Percentiles rank a stretch among this genome's conserved stretches.
Conservation (phyloP, 441 rosid genomes). For the Kokia cookei region DNA sequence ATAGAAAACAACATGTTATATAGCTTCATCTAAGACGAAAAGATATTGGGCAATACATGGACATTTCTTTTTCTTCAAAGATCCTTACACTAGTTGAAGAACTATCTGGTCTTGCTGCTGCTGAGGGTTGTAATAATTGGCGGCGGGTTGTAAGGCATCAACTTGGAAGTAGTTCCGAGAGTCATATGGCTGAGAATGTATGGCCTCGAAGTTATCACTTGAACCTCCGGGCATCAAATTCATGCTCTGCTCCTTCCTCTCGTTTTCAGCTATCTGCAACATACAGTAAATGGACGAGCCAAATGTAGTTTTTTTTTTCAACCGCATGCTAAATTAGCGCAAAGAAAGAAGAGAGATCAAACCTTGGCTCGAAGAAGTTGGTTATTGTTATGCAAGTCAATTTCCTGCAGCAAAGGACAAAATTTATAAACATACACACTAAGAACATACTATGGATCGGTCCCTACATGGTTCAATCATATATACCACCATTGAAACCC, state of each 20-base stretch:
- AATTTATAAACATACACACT: not conserved
- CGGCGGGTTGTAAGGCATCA: constrained; percentile 63
- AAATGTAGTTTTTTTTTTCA: too few species aligned
- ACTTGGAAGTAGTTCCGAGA: constrained; percentile 77
- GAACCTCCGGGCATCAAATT: constrained; percentile 75
- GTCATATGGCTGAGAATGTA: constrained; percentile 66
- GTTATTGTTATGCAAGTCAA: constrained; percentile 69
- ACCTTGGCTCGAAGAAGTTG: constrained; percentile 76
- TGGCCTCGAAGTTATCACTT: constrained; percentile 36
- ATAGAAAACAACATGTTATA: not conserved
- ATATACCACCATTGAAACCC: not conserved
- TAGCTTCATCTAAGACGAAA: not conserved
- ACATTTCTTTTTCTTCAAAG: not conserved
- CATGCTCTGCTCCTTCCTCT: constrained; percentile 32
- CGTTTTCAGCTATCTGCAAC: constrained; percentile 28
- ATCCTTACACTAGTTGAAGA: constrained; percentile 73
- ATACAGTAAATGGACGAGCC: not conserved
- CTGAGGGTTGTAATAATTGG: constrained; percentile 40
- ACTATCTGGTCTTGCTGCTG: constrained; percentile 69
- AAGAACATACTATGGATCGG: not conserved
- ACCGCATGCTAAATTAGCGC: not conserved
- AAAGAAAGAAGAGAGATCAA: not conserved
- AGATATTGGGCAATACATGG: not conserved
- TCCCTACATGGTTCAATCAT: not conserved
- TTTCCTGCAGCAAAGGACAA: constrained; percentile 39